Evolutionary conservation across 306 rosid genomes (phyloP), one percentile per base, ranked within the genome.

Genomic region (Fragaria vesca): DNA sequence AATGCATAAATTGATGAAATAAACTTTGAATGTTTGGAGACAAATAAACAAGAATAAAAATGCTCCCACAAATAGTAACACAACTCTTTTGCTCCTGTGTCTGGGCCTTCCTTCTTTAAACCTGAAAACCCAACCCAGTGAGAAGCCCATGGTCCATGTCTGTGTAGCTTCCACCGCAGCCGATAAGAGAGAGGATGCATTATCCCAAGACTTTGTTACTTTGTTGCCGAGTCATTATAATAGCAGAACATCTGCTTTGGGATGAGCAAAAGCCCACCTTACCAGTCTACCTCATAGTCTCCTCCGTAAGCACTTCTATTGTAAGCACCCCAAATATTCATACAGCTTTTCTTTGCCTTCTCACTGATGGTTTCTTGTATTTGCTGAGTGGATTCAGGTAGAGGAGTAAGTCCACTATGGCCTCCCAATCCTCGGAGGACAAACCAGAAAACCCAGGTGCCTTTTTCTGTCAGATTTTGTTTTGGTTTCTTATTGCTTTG

Each of bases 401-500:
- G 70, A 69, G 73, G 78, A 58, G 66, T 72, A 77, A 83, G 58
- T 30, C 63, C 55, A 43, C 45, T 65, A 92, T 90, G 93, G 86
- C 88, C 71, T 40, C 87, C 36, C 86, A 91, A 70, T 79, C 88
- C 40, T 81, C 73, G 66, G 74, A 81, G 9, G 81, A 72, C 3
- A 84, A 84, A 32, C 46, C 75, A 17, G 80, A 67, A n/a, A 84
- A 80, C 61, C 80, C 83, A 83, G 97, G 98, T 72, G 45, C 8
- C 21, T 32, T 73, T 17, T 12, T 54, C 42, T 51, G 30, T 40
- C 66, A 28, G 42, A 45, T 21, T 57, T 20, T 57, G 57, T 13
- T 76, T 20, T 48, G 1, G 13, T 40, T 52, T 76, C n/a, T 15
- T 20, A 4, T 7, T 45, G 48, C 28, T 21, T 69, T 45, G 16